Percentiles rank a stretch among this genome's conserved stretches.
These are phyloP conservation scores for Solanum sitiens DNA, from an alignment of 257 asterid genomes.

Conservation along the genomic window DNA sequence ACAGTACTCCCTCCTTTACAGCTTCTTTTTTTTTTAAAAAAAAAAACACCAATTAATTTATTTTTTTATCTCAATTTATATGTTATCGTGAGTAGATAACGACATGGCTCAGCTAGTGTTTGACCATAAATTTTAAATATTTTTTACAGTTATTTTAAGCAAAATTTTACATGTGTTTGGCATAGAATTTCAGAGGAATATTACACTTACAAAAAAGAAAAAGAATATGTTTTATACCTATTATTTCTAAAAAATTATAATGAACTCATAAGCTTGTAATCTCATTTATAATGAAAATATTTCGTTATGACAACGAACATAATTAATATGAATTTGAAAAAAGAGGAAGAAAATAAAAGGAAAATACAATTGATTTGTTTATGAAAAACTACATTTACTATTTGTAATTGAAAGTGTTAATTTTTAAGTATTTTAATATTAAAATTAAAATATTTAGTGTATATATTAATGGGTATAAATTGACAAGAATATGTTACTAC, in stretches of 20 bases:
- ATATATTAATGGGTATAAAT: background rate
- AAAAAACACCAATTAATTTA: background rate
- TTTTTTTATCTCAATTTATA: background rate
- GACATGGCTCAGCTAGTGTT: background rate
- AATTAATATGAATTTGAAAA: background rate
- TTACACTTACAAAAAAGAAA: too few species aligned
- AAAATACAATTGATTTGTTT: too few species aligned
- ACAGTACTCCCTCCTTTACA: background rate
- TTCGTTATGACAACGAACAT: background rate
- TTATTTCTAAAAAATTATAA: too few species aligned
- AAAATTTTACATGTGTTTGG: background rate
- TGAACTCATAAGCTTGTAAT: too few species aligned
- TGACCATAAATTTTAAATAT: too few species aligned
- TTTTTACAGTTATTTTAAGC: too few species aligned
- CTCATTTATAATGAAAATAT: too few species aligned
- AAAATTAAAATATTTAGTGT: background rate
- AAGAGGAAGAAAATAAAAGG: too few species aligned
- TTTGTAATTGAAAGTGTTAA: background rate
- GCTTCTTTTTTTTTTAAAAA: background rate
- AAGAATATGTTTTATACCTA: too few species aligned
- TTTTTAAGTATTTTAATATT: too few species aligned
- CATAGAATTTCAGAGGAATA: background rate
- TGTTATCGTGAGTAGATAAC: rapidly evolving
- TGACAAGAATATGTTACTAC: background rate
- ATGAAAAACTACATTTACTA: background rate